Percentiles rank a stretch among this genome's conserved stretches.
Conservation (phyloP, 441 rosid genomes). For the Euphorbia schlechtendalii region DNA sequence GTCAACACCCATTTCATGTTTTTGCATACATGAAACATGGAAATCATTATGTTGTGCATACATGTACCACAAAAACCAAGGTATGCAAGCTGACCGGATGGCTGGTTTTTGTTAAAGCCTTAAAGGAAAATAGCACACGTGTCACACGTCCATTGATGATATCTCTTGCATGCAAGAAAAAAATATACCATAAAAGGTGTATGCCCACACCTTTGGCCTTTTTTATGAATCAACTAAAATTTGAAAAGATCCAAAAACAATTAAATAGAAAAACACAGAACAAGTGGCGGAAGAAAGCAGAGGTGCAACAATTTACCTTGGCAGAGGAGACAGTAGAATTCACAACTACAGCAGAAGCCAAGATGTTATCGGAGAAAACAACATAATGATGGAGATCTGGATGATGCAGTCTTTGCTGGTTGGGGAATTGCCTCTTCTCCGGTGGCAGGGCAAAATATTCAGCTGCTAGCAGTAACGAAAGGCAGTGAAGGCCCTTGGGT, state of each 20-base stretch:
- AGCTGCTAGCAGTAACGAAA: slow-evolving; percentile 75
- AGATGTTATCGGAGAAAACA: slow-evolving; percentile 72
- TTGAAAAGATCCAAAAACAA: not conserved
- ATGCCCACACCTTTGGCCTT: not conserved
- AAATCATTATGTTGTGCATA: no score
- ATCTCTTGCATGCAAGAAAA: not conserved
- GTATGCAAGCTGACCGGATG: no score
- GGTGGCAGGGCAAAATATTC: slow-evolving; percentile 64
- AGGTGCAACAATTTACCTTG: slow-evolving; percentile 37
- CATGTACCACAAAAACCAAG: no score
- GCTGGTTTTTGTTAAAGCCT: no score
- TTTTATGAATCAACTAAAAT: not conserved
- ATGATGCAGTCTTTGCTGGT: slow-evolving; percentile 47
- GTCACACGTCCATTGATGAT: no score
- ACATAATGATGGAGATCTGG: slow-evolving; percentile 62
- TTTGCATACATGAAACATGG: no score
- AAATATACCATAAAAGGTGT: not conserved
- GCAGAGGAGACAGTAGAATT: slow-evolving; percentile 73
- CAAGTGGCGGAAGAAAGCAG: not conserved
- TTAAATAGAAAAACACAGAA: no score
- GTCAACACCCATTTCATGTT: not conserved
- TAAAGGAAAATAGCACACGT: no score
- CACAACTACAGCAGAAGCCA: slow-evolving; percentile 82
- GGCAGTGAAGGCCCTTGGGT: slow-evolving; percentile 90
- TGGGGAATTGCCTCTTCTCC: slow-evolving; percentile 62